Percentiles rank a stretch among this genome's conserved stretches.
phyloP scores from a whole-genome alignment of 129 eudicot species.

The Flaveria brownii region DNA sequence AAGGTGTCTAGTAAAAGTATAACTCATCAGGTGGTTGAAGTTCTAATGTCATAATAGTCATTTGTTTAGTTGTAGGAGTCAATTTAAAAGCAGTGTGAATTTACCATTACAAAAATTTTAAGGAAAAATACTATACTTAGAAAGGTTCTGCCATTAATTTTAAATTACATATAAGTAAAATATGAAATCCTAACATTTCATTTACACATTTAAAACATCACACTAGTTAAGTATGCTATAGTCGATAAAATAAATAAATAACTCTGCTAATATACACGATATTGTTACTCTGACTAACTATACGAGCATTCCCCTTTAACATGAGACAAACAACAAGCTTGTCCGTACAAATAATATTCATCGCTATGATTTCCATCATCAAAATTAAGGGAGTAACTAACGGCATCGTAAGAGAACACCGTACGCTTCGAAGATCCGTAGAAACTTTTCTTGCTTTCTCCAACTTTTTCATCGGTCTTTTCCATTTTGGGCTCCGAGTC shows the following conservation, averaged over 20 bases:
- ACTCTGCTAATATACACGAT: neutral
- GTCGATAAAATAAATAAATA: too few relatives aligned
- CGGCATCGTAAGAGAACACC: constrained; percentile 58
- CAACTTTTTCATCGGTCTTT: constrained; percentile 46
- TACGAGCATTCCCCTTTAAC: neutral
- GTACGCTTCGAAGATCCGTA: constrained; percentile 44
- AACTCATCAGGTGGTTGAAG: too few relatives aligned
- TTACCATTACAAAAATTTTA: too few relatives aligned
- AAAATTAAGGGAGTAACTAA: constrained; percentile 73
- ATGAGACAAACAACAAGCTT: constrained; percentile 13
- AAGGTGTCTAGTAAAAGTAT: too few relatives aligned
- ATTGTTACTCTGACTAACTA: neutral
- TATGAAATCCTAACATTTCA: neutral
- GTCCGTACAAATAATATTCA: neutral
- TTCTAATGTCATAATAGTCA: too few relatives aligned
- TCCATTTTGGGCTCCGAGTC: constrained; percentile 36
- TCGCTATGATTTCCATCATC: constrained; percentile 60
- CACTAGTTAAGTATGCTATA: neutral
- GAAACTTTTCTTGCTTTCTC: constrained; percentile 56
- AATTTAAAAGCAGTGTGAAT: too few relatives aligned
- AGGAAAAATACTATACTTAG: too few relatives aligned
- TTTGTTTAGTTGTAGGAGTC: too few relatives aligned
- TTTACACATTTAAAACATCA: neutral
- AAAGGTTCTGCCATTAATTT: too few relatives aligned
- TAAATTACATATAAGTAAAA: neutral